Evolutionary conservation across 352 stramenopile genomes (phyloP), one percentile per base, ranked within the genome.

Genomic region (Phytophthora megakarya): DNA sequence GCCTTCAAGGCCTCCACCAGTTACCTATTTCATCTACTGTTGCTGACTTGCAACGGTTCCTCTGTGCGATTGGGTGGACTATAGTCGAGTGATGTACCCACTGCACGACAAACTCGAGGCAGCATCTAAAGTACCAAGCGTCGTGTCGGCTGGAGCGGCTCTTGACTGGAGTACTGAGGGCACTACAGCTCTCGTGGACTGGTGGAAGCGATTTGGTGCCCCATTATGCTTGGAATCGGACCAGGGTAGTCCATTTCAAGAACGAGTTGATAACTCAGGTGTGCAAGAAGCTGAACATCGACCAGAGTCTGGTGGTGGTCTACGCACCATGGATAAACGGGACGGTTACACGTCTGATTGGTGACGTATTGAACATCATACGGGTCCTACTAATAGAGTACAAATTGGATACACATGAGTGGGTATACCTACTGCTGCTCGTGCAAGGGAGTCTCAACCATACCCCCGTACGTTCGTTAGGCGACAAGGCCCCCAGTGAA

Each of bases 51-150:
- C 59, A 77, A 32, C 43, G 72, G 18, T 69, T 74, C 18, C 21
- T 77, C 3, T 77, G 53, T 16, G 58, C 64, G n/a, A 23, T 40
- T 7, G 64, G 64, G 8, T 71, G 65, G 49, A 40, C n/a, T 78
- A 64, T 11, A 67, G 55, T 18, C 47, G 43, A 5, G 26, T 32
- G 5, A 32, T 32, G 25, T 39, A 11, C 39, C 50, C n/a, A 9
- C 11, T 22, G 37, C 51, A 5, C 9, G 26, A 13, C 28, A 60
- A 2, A 40, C 28, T 5, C n/a, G 49, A 5, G 5, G 26, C 51
- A 50, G 19, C 33, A 30, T 26, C 25, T 5, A 32, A 32, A 32
- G 26, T n/a, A 32, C 26, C 5, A 32, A 9, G 5, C 5, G 26
- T 5, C 38, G 7, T 45, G 13, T 32, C 2, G 4, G 23, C 39